phyloP scores from a whole-genome alignment of 2,329 filamentous ascomycete genomes.

The Mariannaea sp. region DNA sequence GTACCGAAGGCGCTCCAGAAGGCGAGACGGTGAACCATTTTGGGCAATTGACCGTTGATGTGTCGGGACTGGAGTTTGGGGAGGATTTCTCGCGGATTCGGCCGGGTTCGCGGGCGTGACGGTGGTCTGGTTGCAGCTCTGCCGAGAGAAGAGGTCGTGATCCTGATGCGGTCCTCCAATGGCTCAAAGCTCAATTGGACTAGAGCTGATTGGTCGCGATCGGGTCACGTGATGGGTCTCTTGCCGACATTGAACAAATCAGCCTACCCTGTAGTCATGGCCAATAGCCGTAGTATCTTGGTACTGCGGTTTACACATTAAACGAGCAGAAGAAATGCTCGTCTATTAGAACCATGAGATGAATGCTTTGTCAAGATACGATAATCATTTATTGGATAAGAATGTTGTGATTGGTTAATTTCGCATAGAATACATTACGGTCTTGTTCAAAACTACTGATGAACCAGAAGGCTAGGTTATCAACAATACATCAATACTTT shows the following conservation, averaged over 20 bases:
- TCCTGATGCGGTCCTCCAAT: constrained; percentile 32
- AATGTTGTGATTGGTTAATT: too few species aligned
- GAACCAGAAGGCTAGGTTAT: too few species aligned
- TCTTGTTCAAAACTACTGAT: too few species aligned
- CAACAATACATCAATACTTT: too few species aligned
- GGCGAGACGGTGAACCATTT: constrained; percentile 68
- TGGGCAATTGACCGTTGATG: constrained; percentile 41
- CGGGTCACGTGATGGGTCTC: constrained; percentile 32
- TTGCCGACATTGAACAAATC: too few species aligned
- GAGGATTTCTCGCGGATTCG: constrained; percentile 25
- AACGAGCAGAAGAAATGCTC: too few species aligned
- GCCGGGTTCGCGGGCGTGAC: constrained; percentile 28
- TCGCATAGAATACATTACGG: too few species aligned
- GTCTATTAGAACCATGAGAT: too few species aligned
- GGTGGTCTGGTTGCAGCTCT: constrained; percentile 31
- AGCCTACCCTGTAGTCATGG: constrained; percentile 24
- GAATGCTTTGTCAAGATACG: too few species aligned
- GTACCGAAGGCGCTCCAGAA: constrained; percentile 93
- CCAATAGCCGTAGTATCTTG: too few species aligned
- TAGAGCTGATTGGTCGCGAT: constrained; percentile 33
- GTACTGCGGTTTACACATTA: too few species aligned
- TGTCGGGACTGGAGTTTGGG: constrained; percentile 19
- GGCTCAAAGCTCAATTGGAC: constrained; percentile 36
- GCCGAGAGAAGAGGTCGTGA: constrained; percentile 37
- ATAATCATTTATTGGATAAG: too few species aligned